Evolutionary conservation across 2,329 filamentous ascomycete species (phyloP).

Genomic region (Emergomyces africanus): DNA sequence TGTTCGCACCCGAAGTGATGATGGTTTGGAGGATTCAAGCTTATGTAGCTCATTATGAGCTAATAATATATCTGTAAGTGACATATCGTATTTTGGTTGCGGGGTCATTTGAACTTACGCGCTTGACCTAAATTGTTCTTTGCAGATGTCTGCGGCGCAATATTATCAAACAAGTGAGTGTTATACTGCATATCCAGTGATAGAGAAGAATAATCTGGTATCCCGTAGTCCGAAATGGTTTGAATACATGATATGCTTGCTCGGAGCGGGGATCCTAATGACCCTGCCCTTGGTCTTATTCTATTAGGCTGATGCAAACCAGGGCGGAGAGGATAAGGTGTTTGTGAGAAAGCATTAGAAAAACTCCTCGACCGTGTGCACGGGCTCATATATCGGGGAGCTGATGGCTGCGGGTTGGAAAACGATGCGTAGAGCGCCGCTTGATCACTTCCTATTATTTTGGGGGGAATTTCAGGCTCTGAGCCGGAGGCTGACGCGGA

Average conservation of each 20-base stretch:
- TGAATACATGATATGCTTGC: constrained; percentile 6
- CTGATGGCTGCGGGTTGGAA: constrained; percentile 11
- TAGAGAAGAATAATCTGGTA: constrained; percentile 1
- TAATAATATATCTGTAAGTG: background rate
- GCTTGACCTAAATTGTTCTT: background rate
- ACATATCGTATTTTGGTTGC: background rate
- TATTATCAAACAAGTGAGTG: background rate
- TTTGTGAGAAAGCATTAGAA: constrained; percentile 3
- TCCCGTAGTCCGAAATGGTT: constrained; percentile 6
- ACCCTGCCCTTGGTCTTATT: constrained; percentile 4
- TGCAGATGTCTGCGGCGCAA: background rate
- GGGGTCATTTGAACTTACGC: background rate
- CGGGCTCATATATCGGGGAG: constrained; percentile 4
- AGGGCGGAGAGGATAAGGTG: constrained; percentile 3
- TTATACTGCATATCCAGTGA: constrained; percentile 3
- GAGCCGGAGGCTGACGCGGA: constrained; percentile 13
- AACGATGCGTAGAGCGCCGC: constrained; percentile 16
- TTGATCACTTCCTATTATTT: constrained; percentile 16
- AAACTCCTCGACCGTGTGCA: constrained; percentile 9
- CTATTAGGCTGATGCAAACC: constrained; percentile 6
- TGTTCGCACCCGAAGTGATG: constrained; percentile 12
- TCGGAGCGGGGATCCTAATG: constrained; percentile 4
- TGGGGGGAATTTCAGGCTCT: constrained; percentile 17
- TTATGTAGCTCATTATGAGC: background rate
- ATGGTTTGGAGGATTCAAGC: background rate